These are phyloP conservation scores for Onygenales sp. DNA, from an alignment of 2,329 filamentous ascomycete genomes.

Conservation along the genomic window DNA sequence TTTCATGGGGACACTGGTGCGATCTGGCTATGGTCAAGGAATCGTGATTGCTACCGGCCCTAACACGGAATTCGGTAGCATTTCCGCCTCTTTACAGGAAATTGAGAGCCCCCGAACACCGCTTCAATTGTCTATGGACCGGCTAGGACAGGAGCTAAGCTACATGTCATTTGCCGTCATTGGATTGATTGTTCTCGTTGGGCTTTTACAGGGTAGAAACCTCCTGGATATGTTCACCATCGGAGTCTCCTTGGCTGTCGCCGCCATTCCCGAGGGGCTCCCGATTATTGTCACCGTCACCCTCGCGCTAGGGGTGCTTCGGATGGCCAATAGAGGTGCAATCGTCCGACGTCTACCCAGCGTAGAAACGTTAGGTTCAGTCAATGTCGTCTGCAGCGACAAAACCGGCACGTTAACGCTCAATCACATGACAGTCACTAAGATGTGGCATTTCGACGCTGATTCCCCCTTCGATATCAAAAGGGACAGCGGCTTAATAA, in stretches of 20 bases:
- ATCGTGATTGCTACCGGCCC: slow-evolving; percentile 95
- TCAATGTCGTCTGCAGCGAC: slow-evolving; percentile 98
- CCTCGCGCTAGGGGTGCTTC: slow-evolving; percentile 82
- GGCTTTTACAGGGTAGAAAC: slow-evolving; percentile 79
- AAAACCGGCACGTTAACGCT: slow-evolving; percentile 95
- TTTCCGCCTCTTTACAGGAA: slow-evolving; percentile 84
- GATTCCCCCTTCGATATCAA: slow-evolving; percentile 47
- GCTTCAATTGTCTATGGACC: slow-evolving; percentile 91
- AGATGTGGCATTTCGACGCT: slow-evolving; percentile 88
- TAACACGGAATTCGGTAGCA: slow-evolving; percentile 90
- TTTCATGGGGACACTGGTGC: slow-evolving; percentile 95
- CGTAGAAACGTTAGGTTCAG: slow-evolving; percentile 94
- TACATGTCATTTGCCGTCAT: slow-evolving; percentile 96
- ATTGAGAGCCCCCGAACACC: slow-evolving; percentile 94
- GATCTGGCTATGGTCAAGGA: slow-evolving; percentile 89
- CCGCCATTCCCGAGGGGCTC: slow-evolving; percentile 89
- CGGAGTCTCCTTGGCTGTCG: slow-evolving; percentile 90
- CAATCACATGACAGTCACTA: slow-evolving; percentile 96
- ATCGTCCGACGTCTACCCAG: slow-evolving; percentile 94
- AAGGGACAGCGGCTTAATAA: slow-evolving; percentile 41
- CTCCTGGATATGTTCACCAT: slow-evolving; percentile 95
- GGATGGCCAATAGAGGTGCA: slow-evolving; percentile 90
- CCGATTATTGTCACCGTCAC: slow-evolving; percentile 98
- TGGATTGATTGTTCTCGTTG: slow-evolving; percentile 81
- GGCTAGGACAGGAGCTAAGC: slow-evolving; percentile 90